Base-by-base conservation (phyloP, 2,329 filamentous ascomycete genomes). In the Bimuria novae-zelandiae region DNA sequence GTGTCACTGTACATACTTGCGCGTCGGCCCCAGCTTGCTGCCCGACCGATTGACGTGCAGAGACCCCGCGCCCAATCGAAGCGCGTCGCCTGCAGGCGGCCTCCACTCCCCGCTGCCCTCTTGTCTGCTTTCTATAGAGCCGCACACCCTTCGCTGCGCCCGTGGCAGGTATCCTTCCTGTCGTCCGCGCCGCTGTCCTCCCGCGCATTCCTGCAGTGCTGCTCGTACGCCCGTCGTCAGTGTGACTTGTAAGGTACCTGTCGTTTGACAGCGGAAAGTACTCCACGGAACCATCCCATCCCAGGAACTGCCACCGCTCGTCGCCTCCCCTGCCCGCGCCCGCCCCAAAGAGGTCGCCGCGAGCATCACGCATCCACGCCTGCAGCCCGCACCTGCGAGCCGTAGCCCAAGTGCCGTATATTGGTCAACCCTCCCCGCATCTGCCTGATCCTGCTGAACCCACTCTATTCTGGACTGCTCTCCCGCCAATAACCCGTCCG, bases 31-130 rank as follows among this genome's bases (percentile, higher is more conserved):
- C 54, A 41, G 56, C 58, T 62, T 67, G 65, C 63, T 65, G 63
- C 67, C 65, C 68, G 63, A 65, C 67, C 56, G 61, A 52, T 63
- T 68, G 65, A 70, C 66, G 64, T 69, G 67, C 67, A 69, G 64
- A 56, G n/a, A n/a, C n/a, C 19, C 30, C 54, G 55, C 57, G 51
- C 56, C 64, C 65, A 68, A 67, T 68, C 59, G 55, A 53, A 53
- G 60, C 60, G 56, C 61, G 55, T 59, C 41, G 42, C 54, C 56
- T 51, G 44, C 54, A 47, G 54, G 25, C 42, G 16, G 39, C 51
- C 51, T 56, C 49, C 49, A 50, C 39, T 22, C 41, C 19, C 53
- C 48, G 51, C 59, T 54, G 57, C 60, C 57, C 63, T 22, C 54
- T 61, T 56, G 58, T 49, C 48, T 55, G 52, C 56, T 62, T 59